These are phyloP conservation scores for Boletus pseudo-olivaceus DNA, from an alignment of 768 basidiomycete genomes.

Conservation along the genomic window DNA sequence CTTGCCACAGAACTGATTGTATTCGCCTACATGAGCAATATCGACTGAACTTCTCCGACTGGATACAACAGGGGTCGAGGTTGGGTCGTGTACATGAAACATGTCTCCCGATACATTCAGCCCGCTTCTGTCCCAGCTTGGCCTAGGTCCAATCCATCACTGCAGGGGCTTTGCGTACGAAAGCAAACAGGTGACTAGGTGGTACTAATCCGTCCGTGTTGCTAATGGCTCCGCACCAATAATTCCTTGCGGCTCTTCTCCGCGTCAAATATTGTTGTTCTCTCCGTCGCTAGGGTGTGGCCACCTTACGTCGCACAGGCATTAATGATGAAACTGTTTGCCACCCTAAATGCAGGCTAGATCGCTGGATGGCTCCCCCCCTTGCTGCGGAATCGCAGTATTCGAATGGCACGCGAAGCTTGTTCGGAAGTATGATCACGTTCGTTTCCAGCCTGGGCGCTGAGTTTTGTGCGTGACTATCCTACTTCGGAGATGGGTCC, in stretches of 20 bases:
- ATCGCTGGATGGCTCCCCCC: not conserved
- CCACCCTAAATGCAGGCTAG: not conserved
- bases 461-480: too few species aligned
- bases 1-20: not conserved
- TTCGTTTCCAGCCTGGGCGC: not conserved
- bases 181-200: not conserved
- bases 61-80: not conserved
- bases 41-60: not conserved
- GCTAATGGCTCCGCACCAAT: not conserved
- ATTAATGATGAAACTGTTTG: too few species aligned
- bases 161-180: too few species aligned
- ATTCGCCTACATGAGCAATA: not conserved
- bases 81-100: not conserved
- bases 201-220: too few species aligned
- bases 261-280: not conserved
- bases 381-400: not conserved
- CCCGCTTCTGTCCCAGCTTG: not conserved
- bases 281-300: not conserved
- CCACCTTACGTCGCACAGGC: not conserved
- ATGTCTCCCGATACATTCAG: too few species aligned
- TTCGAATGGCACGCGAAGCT: not conserved
- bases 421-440: not conserved
- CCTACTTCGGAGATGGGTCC: too few species aligned
- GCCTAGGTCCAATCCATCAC: not conserved
- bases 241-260: not conserved